Base-by-base conservation (phyloP, 2,329 filamentous ascomycete genomes). In the Dryadomyces quercus-mongolicae region DNA sequence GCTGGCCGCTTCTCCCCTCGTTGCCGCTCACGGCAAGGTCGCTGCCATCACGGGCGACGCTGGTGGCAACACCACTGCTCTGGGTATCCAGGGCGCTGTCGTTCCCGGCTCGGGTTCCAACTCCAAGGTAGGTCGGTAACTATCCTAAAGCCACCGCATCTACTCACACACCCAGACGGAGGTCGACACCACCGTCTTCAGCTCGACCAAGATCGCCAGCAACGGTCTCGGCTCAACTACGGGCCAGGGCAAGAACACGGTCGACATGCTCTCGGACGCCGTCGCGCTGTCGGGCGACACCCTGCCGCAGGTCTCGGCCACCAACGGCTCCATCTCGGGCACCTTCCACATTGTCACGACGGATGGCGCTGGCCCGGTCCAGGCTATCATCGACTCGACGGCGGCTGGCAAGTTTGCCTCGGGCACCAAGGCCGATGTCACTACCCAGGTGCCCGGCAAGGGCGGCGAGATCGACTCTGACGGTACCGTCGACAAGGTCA, bases 181-280 rank as follows among this genome's bases (percentile, higher is more conserved):
- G 59, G 61, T 69, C 38, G 72, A 74, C 61, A 73, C 72, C 34
- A 74, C 71, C 42, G 66, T 74, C 58, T 74, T 74, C 65, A 55
- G 57, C 20, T 61, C 58, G 18, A 67, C 60, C 59, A 62, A 66
- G 43, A 64, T 68, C 56, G 59, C 62, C 52, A 64, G 64, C 45
- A 62, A 72, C 58, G 68, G 69, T 21, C 66, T 72, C 36, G 71
- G 71, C 57, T 60, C 57, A 36, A 73, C 70, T 51, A 65, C 60
- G 0, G 65, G 62, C 34, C 55, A 59, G 21, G 71, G 70, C 58
- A 57, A 66, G 55, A 71, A 72, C 64, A 66, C 60, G 34, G 54
- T 68, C 20, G 56, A 55, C 40, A 64, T 64, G 57, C 57, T 73
- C 34, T 55, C 57, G 6, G 53, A 59, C 21, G 66, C 66, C 55